phyloP scores from a whole-genome alignment of 148 eudicot species.

The Amaranthus hypochondriacus region DNA sequence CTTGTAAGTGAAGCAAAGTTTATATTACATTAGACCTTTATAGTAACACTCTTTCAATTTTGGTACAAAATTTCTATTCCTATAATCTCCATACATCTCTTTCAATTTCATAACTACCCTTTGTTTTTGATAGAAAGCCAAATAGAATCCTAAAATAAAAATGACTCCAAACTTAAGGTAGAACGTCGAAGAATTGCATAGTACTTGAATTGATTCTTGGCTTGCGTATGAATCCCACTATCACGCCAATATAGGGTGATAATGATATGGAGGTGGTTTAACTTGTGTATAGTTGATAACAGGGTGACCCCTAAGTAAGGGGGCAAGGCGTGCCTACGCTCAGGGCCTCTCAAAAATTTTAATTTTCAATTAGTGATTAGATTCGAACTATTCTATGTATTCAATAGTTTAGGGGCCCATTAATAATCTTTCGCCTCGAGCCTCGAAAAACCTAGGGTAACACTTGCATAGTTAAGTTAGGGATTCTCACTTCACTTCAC shows the following conservation, averaged over 20 bases:
- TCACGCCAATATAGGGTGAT: not conserved
- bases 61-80: not conserved
- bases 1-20: conserved; percentile 28
- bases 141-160: conserved; percentile 10
- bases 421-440: too few relatives aligned
- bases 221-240: conserved; percentile 11
- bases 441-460: too few relatives aligned
- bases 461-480: too few relatives aligned
- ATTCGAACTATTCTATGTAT: too few relatives aligned
- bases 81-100: not conserved
- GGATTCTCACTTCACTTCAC: too few relatives aligned
- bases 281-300: too few relatives aligned
- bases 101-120: conserved; percentile 5
- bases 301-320: too few relatives aligned
- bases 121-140: conserved; percentile 9
- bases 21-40: conserved; percentile 4
- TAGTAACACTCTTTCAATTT: conserved; percentile 2
- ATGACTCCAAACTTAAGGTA: not conserved
- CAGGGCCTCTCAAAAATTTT: too few relatives aligned
- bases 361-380: too few relatives aligned
- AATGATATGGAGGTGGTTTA: too few relatives aligned
- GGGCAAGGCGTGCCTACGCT: too few relatives aligned
- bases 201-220: not conserved
- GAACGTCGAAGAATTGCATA: conserved; percentile 2
- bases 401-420: too few relatives aligned